Evolutionary conservation across 495 filamentous ascomycete species (phyloP).

Genomic region (Extremus antarcticus): DNA sequence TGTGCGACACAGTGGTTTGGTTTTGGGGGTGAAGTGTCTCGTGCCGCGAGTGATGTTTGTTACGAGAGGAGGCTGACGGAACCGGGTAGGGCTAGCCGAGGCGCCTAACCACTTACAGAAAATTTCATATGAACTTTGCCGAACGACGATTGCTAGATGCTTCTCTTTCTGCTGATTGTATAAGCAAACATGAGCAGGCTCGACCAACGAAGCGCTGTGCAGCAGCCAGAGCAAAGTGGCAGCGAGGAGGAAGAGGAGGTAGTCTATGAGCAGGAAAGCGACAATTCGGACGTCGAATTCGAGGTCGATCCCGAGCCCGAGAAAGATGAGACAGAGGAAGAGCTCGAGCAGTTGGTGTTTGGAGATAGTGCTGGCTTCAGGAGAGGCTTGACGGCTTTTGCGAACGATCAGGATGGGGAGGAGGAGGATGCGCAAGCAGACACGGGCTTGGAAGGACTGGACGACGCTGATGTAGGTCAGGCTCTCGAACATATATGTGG

Average conservation of each 20-base stretch:
- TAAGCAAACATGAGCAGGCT: neutral
- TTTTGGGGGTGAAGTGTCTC: too few relatives aligned
- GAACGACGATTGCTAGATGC: too few relatives aligned
- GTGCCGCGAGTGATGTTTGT: too few relatives aligned
- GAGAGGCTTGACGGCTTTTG: slow-evolving; percentile 46
- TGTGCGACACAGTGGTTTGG: too few relatives aligned
- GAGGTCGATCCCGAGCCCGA: slow-evolving; percentile 32
- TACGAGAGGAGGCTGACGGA: too few relatives aligned
- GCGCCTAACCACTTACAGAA: too few relatives aligned
- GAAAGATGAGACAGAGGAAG: slow-evolving; percentile 71
- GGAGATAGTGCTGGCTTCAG: slow-evolving; percentile 75
- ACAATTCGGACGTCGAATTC: slow-evolving; percentile 12
- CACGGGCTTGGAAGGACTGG: slow-evolving; percentile 35
- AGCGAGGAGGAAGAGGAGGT: neutral
- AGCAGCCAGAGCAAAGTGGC: neutral
- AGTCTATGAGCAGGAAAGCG: too few relatives aligned
- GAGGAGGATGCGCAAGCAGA: slow-evolving; percentile 29
- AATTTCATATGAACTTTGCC: too few relatives aligned
- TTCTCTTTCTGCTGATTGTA: too few relatives aligned
- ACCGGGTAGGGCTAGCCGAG: too few relatives aligned
- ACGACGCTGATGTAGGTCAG: slow-evolving; percentile 53
- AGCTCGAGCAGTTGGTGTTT: slow-evolving; percentile 76
- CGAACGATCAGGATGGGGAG: slow-evolving; percentile 23
- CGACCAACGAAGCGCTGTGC: neutral
- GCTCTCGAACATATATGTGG: slow-evolving; percentile 8